A percentile compares a stretch with the other conserved stretches of the same genome.
Conservation (phyloP, 495 filamentous ascomycete genomes). For the Penicillium manginii region DNA sequence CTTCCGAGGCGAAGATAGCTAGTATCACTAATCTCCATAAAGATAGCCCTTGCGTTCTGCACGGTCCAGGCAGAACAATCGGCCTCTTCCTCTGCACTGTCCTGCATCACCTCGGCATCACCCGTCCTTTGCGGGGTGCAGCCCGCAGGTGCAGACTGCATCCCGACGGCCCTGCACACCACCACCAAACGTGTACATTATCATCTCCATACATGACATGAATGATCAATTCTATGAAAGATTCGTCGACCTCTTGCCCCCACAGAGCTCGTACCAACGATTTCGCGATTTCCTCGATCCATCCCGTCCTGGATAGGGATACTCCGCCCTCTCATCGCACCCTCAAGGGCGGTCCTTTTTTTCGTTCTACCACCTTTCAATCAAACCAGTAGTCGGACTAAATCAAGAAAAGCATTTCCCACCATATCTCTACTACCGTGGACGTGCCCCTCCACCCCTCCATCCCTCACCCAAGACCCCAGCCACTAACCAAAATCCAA, state of each 20-base stretch:
- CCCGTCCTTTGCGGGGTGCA: constrained; percentile 15
- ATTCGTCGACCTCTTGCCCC: neutral
- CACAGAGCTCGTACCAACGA: neutral
- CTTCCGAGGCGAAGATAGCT: neutral
- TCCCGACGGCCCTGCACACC: neutral
- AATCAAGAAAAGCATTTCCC: neutral
- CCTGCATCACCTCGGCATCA: constrained; percentile 17
- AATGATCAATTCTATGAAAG: neutral
- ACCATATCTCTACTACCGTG: neutral
- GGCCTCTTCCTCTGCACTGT: constrained; percentile 15
- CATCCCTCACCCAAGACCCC: constrained; percentile 2
- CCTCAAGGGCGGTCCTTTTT: constrained; percentile 2
- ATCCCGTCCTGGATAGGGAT: neutral
- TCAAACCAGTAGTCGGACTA: neutral
- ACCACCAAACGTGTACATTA: neutral
- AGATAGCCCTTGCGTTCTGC: constrained; percentile 13
- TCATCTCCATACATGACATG: neutral
- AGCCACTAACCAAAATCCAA: constrained; percentile 11
- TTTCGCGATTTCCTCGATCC: constrained; percentile 3
- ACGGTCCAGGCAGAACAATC: neutral
- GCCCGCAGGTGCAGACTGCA: constrained; percentile 10
- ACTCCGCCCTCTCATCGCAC: neutral
- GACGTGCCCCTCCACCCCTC: constrained; percentile 3
- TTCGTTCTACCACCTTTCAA: neutral
- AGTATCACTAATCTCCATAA: neutral